Evolutionary conservation across 169 alveolate genomes (phyloP).

Genomic region (Plasmodium coatneyi): DNA sequence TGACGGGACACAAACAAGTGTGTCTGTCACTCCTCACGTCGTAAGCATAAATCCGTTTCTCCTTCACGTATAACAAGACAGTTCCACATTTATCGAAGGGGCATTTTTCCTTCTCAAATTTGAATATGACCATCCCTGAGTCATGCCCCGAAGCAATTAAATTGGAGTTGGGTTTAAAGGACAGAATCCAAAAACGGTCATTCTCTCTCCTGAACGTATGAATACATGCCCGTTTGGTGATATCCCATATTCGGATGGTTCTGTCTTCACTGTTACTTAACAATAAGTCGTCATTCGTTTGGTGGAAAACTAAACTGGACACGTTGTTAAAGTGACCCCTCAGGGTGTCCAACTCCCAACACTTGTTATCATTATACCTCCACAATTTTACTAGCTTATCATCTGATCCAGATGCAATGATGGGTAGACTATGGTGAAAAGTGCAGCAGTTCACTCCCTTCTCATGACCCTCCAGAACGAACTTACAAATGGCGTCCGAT

Average conservation of each 20-base stretch:
- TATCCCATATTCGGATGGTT: conserved; percentile 95
- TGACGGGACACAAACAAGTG: background rate
- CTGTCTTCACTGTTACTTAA: conserved; percentile 95
- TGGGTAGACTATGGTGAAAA: conserved; percentile 92
- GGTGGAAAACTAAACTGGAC: conserved; percentile 93
- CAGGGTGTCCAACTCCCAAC: conserved; percentile 95
- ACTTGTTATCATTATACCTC: conserved; percentile 93
- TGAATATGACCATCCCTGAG: conserved; percentile 92
- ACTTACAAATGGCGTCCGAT: conserved; percentile 84
- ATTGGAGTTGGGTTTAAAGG: conserved; percentile 88
- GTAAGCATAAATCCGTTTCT: conserved; percentile 84
- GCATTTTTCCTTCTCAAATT: conserved; percentile 88
- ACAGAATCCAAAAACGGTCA: conserved; percentile 96
- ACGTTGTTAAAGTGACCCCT: conserved; percentile 96
- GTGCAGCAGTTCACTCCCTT: conserved; percentile 97
- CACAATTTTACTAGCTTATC: conserved; percentile 95
- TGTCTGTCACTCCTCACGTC: conserved; percentile 72
- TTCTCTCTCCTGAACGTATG: conserved; percentile 92
- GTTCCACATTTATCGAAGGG: conserved; percentile 82
- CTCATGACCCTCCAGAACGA: conserved; percentile 96
- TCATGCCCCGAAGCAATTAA: conserved; percentile 96
- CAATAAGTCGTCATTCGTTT: conserved; percentile 89
- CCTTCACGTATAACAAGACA: conserved; percentile 84
- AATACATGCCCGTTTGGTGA: conserved; percentile 89
- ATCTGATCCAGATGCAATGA: conserved; percentile 95